Evolutionary conservation across 2,329 filamentous ascomycete genomes (phyloP), one percentile per base, ranked within the genome.

Genomic region (Fusarium irregulare): DNA sequence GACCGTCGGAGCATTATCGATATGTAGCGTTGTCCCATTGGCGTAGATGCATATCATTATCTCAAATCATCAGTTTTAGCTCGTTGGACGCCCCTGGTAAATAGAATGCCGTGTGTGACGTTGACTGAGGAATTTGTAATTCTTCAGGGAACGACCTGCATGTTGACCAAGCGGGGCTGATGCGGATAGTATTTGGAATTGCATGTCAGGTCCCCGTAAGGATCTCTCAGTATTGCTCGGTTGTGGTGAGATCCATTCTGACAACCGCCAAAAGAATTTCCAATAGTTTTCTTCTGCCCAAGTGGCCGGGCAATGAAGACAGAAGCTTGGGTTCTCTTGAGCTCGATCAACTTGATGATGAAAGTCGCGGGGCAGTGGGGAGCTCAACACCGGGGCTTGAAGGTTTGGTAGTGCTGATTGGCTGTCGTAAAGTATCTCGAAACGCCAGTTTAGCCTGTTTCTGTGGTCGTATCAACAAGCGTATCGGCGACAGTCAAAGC

Each of bases 31-130:
- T 30, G 21, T 37, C 40, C 60, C 49, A 57, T 60, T 45, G 56
- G 56, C 12, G 56, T 56, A 25, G 4, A n/a, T 27, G 32, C 34
- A 23, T 53, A 53, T 53, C 32, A 42, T 53, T 25, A 53, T 53
- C 34, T 48, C 54, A 46, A 57, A 64, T 73, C 61, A 68, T 73
- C 71, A 75, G 67, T 49, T 47, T 74, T 71, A 64, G 67, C 67
- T 74, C 71, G 70, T 75, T 30, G 41, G 27, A 28, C 53, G 53
- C 65, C 62, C 60, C 64, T 59, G 37, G 41, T 16, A 21, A 60
- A 45, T 23, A 53, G 40, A 42, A 47, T 51, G 49, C 48, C 48
- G 64, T 69, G 68, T 69, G 68, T 69, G 56, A 56, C 56, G 62
- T 66, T 66, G 60, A 69, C 68, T 46, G 60, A 69, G 59, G 47